These are phyloP conservation scores for Geranomyces michiganensis DNA, from an alignment of 192 early-diverging fungal genomes.

Conservation along the genomic window DNA sequence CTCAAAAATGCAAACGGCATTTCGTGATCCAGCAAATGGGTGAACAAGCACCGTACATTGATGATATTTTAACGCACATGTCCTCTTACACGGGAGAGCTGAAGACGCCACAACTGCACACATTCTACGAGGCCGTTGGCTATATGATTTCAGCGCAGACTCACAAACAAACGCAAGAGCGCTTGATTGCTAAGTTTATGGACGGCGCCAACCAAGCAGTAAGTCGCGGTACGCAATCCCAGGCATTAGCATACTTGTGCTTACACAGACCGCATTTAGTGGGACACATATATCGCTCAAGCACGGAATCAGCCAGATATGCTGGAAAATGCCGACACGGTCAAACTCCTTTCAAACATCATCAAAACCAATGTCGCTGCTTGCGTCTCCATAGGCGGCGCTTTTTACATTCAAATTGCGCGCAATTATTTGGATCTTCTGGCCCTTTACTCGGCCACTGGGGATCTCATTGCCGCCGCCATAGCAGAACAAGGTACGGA, in stretches of 20 bases:
- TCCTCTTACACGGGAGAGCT: slow-evolving; percentile 87
- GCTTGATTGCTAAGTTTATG: slow-evolving; percentile 86
- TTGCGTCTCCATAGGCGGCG: slow-evolving; percentile 83
- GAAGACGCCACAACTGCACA: slow-evolving; percentile 85
- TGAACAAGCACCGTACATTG: slow-evolving; percentile 90
- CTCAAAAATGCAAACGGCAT: slow-evolving; percentile 95
- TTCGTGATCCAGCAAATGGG: slow-evolving; percentile 92
- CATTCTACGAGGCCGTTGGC: slow-evolving; percentile 98
- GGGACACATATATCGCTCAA: slow-evolving; percentile 79
- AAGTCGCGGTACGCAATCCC: slow-evolving; percentile 22
- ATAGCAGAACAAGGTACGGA: slow-evolving; percentile 20
- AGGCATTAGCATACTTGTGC: not conserved
- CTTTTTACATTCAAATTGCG: slow-evolving; percentile 86
- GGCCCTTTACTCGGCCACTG: slow-evolving; percentile 87
- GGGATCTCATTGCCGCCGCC: slow-evolving; percentile 65
- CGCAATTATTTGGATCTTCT: slow-evolving; percentile 90
- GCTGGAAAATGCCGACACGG: slow-evolving; percentile 73
- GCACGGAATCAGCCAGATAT: slow-evolving; percentile 68
- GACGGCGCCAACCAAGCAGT: slow-evolving; percentile 82
- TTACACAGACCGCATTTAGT: slow-evolving; percentile 45
- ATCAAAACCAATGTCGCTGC: slow-evolving; percentile 95
- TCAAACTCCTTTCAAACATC: slow-evolving; percentile 90
- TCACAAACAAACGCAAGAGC: slow-evolving; percentile 74
- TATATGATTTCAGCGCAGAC: slow-evolving; percentile 96
- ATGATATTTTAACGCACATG: slow-evolving; percentile 88